A percentile compares a stretch with the other conserved stretches of the same genome.
Evolutionary conservation across 2,329 filamentous ascomycete species (phyloP).

Genomic region (Seiridium unicorne): DNA sequence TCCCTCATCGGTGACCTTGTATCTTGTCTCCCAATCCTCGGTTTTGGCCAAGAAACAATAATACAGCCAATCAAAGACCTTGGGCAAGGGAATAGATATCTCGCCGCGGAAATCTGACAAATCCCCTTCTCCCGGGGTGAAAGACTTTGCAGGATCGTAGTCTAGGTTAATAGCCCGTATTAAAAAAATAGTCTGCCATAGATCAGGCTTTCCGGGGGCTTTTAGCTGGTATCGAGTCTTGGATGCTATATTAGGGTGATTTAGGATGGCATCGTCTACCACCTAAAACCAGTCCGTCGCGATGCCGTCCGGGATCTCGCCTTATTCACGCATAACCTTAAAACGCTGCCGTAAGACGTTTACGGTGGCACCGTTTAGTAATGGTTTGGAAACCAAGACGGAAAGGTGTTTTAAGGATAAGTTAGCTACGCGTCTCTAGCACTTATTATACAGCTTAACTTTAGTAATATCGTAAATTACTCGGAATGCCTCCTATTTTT

Average conservation of each 20-base stretch:
- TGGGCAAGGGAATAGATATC: neutral
- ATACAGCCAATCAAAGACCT: constrained; percentile 2
- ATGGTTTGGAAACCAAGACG: neutral
- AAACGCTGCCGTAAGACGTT: neutral
- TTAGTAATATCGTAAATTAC: neutral
- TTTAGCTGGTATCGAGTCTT: neutral
- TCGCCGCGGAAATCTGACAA: neutral
- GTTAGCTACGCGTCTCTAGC: neutral
- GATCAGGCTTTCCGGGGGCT: neutral
- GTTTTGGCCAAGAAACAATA: neutral
- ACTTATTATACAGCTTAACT: neutral
- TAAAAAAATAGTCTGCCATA: neutral
- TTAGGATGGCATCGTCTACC: neutral
- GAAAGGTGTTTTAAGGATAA: neutral
- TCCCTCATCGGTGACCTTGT: neutral
- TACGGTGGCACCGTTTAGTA: neutral
- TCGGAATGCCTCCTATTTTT: neutral
- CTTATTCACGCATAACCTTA: neutral
- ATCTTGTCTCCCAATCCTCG: neutral
- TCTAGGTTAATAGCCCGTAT: neutral
- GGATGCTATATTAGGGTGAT: neutral
- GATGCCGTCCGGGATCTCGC: neutral
- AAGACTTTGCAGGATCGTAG: neutral
- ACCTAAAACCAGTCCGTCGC: neutral
- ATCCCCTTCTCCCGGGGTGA: neutral